phyloP scores from a whole-genome alignment of 345 rosid genomes.

The Cardamine resedifolia region DNA sequence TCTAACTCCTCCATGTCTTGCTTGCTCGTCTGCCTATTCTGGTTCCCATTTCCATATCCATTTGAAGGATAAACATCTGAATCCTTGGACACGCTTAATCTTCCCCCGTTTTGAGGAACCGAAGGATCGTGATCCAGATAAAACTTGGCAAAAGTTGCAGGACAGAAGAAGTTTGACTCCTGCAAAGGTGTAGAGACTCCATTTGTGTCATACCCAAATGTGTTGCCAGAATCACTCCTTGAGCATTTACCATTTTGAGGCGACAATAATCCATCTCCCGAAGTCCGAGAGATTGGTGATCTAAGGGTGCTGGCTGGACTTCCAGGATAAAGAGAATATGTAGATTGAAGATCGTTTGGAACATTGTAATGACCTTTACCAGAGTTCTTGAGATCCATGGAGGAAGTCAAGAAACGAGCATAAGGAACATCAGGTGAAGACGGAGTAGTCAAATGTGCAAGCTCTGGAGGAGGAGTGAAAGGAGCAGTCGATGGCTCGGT shows the following conservation, averaged over 20 bases:
- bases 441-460: slow-evolving; percentile 92
- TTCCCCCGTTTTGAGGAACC: slow-evolving; percentile 86
- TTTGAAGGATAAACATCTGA: slow-evolving; percentile 63
- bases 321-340: slow-evolving; percentile 76
- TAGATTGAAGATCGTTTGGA: slow-evolving; percentile 69
- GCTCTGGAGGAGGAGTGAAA: slow-evolving; percentile 95
- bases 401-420: slow-evolving; percentile 85
- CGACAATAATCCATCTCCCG: slow-evolving; percentile 65
- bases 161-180: slow-evolving; percentile 95
- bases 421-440: slow-evolving; percentile 98
- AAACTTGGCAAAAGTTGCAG: slow-evolving; percentile 90
- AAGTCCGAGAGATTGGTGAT: slow-evolving; percentile 69
- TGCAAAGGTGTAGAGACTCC: slow-evolving; percentile 60
- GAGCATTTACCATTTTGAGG: slow-evolving; percentile 69
- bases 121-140: slow-evolving; percentile 82
- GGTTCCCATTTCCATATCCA: slow-evolving; percentile 62
- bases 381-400: slow-evolving; percentile 55
- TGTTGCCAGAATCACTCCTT: slow-evolving; percentile 65
- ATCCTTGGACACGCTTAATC: slow-evolving; percentile 95
- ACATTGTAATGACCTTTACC: slow-evolving; percentile 55
- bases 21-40: slow-evolving; percentile 65
- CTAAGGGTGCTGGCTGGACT: slow-evolving; percentile 81
- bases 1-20: slow-evolving; percentile 90
- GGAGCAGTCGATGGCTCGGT: slow-evolving; percentile 99
- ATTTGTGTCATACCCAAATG: slow-evolving; percentile 49